These are phyloP conservation scores for Dactylorhiza incarnata DNA, from an alignment of 106 monocot genomes.

Conservation along the genomic window DNA sequence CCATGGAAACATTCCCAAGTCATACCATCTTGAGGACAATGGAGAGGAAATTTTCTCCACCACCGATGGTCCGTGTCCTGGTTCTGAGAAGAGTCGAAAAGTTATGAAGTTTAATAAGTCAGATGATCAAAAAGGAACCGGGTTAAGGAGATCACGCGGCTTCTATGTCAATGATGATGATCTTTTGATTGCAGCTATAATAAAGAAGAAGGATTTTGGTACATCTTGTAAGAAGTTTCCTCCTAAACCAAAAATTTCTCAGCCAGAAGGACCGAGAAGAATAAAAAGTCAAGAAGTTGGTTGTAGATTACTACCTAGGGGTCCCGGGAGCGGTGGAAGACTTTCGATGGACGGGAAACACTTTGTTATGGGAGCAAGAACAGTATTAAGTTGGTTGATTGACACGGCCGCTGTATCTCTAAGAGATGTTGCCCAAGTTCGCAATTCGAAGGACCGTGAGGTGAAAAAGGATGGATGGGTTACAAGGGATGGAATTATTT, in stretches of 20 bases:
- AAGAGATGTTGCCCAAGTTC: conserved; percentile 49
- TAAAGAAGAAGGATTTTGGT: conserved; percentile 53
- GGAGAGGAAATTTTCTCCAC: conserved; percentile 6
- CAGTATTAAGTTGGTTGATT: conserved; percentile 76
- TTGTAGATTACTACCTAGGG: conserved; percentile 36
- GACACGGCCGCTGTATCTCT: conserved; percentile 51
- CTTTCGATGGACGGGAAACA: conserved; percentile 28
- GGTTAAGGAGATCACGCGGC: conserved; percentile 32
- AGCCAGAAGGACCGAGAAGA: conserved; percentile 30
- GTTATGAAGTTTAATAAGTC: conserved; percentile 16
- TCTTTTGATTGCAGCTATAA: conserved; percentile 61
- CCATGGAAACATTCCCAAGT: conserved; percentile 7
- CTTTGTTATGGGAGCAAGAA: conserved; percentile 38
- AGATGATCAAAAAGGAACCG: conserved; percentile 24
- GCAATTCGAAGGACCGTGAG: conserved; percentile 35
- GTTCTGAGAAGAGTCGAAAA: conserved; percentile 12
- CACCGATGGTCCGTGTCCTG: conserved; percentile 7
- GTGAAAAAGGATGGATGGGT: conserved; percentile 66
- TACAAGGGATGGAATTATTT: conserved; percentile 63
- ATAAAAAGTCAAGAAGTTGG: conserved; percentile 27
- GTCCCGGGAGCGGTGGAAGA: conserved; percentile 37
- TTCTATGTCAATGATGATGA: conserved; percentile 71
- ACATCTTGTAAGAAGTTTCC: conserved; percentile 24
- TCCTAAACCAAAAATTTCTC: conserved; percentile 15
- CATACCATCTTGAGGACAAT: not conserved